phyloP scores from a whole-genome alignment of 2,329 filamentous ascomycete genomes.

The Stemphylium lycopersici region DNA sequence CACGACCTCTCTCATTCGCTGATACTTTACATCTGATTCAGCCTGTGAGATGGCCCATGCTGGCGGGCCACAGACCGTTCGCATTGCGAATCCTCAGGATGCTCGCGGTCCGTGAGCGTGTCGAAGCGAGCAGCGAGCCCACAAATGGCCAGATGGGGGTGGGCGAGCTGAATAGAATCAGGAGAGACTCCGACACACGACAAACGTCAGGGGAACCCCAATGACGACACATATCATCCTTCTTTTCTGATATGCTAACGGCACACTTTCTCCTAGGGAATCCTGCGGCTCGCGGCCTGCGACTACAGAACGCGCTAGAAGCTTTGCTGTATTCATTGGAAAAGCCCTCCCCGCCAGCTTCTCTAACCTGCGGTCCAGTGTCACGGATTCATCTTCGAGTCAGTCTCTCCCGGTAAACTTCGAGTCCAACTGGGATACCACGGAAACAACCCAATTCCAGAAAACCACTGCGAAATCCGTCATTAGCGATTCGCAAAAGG shows the following conservation, averaged over 20 bases:
- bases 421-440: constrained; percentile 17
- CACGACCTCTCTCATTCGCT: constrained; percentile 22
- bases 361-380: constrained; percentile 15
- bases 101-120: constrained; percentile 12
- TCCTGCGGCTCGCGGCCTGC: constrained; percentile 14
- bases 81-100: constrained; percentile 20
- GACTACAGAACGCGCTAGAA: constrained; percentile 27
- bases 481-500: background rate
- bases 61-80: constrained; percentile 27
- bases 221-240: background rate
- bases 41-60: constrained; percentile 9
- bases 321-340: constrained; percentile 20
- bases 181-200: constrained; percentile 9
- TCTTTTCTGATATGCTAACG: background rate
- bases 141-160: constrained; percentile 3
- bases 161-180: constrained; percentile 11
- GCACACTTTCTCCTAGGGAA: constrained; percentile 9
- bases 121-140: constrained; percentile 12
- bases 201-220: constrained; percentile 2
- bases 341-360: constrained; percentile 4
- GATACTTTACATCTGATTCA: constrained; percentile 23
- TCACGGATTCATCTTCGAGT: constrained; percentile 19
- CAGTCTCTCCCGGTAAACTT: constrained; percentile 23
- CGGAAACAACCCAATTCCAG: constrained; percentile 9
- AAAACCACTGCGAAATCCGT: constrained; percentile 1